Evolutionary conservation across 805 yeast genomes (phyloP), one percentile per base, ranked within the genome.

Genomic region (Ogataea trehaloabstinens): DNA sequence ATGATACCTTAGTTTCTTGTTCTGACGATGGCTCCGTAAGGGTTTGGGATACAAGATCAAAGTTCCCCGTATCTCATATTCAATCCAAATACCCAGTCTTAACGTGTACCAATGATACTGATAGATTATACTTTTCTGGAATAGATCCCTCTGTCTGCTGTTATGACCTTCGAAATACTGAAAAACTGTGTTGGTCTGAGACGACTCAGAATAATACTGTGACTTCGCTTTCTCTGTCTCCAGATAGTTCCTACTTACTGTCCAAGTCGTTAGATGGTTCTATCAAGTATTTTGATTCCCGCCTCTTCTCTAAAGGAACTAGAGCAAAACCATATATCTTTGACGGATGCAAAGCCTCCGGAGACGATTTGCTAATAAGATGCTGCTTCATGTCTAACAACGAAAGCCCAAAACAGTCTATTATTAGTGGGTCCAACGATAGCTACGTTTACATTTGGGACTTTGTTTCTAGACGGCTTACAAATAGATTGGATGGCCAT

Each of bases 1-100:
- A 39, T 57, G 63, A 58, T 33, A 13, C 38, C 0, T 11, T 60
- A 3, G 70, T 74, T 2, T 73, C 85, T 25, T 86, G 76, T 4
- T 70, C 81, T 7, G 95, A 86, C 48, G 88, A 81, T 50, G 87
- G 89, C 0, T 42, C 61, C 3, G 65, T 75, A 1, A 64, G 65
- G 6, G 36, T 81, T 1, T 86, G 91, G 91, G 95, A 86, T 48
- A 59, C 67, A 18, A 61, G 88, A 40, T 66, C 71, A n/a, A 81
- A 76, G 48, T 48, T 51, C 2, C 64, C 73, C 2, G 63, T 71
- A 1, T 43, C 40, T 3, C 46, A 56, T 2, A 33, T 53, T 2
- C 51, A 48, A 6, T 60, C 78, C 38, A 56, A 62, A 17, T 82
- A 67, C 49, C 93, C 95, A 0, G 49, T 85, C 1, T 58, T 84